Evolutionary conservation across 2,329 filamentous ascomycete species (phyloP).

Genomic region (Phyllosticta citrichinensis): DNA sequence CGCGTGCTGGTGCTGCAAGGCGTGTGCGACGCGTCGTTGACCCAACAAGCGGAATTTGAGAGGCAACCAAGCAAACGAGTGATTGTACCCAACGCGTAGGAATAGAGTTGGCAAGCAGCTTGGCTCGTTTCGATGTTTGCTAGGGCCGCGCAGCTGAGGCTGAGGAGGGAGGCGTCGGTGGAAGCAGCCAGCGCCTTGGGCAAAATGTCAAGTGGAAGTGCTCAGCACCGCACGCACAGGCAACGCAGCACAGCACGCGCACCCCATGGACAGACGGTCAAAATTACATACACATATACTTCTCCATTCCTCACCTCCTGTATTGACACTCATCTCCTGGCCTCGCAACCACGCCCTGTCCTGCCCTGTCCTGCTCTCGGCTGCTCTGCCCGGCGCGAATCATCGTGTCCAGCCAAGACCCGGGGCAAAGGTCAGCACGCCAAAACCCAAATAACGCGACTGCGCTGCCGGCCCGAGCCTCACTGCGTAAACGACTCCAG

Average conservation of each 20-base stretch:
- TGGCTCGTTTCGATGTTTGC: background rate
- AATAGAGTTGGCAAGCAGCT: background rate
- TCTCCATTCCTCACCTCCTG: background rate
- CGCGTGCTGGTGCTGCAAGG: conserved; percentile 8
- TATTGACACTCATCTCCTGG: background rate
- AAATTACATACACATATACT: background rate
- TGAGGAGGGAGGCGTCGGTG: background rate
- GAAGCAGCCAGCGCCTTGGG: background rate
- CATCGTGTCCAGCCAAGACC: background rate
- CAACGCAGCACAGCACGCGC: background rate
- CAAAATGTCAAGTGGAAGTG: background rate
- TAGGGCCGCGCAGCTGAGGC: background rate
- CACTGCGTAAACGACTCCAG: conserved; percentile 8
- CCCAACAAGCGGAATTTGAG: conserved; percentile 5
- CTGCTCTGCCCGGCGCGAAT: conserved; percentile 1
- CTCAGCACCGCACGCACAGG: background rate
- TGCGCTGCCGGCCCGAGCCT: conserved; percentile 9
- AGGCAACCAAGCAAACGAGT: background rate
- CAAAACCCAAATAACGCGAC: conserved; percentile 10
- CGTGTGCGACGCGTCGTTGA: conserved; percentile 7
- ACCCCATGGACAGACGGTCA: background rate
- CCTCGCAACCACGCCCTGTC: background rate
- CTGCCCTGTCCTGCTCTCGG: conserved; percentile 2
- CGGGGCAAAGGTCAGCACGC: conserved; percentile 3
- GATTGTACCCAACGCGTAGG: background rate